phyloP scores from a whole-genome alignment of 2,329 filamentous ascomycete genomes.

The Nigrospora oryzae region DNA sequence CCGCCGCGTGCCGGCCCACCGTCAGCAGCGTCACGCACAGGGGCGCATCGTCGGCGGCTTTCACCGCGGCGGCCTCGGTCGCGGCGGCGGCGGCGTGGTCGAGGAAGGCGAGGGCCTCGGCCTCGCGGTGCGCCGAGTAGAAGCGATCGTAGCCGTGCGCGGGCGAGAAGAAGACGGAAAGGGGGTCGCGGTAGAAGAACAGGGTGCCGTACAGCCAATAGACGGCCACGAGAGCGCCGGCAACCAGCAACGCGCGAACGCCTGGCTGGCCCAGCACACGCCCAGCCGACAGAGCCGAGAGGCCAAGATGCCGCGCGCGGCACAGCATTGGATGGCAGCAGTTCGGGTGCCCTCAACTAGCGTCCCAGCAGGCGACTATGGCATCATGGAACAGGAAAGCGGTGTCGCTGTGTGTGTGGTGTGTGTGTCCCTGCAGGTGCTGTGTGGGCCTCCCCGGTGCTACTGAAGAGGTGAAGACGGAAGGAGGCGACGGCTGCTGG shows the following conservation, averaged over 20 bases:
- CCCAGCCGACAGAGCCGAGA: too few relatives aligned
- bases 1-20: conserved; percentile 14
- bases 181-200: conserved; percentile 21
- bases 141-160: conserved; percentile 19
- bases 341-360: too few relatives aligned
- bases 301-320: too few relatives aligned
- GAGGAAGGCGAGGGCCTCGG: conserved; percentile 17
- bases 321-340: too few relatives aligned
- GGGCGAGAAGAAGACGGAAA: conserved; percentile 22
- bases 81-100: conserved; percentile 8
- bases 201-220: conserved; percentile 19
- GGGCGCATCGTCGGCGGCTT: conserved; percentile 11
- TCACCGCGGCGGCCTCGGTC: conserved; percentile 11
- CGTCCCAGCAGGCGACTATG: too few relatives aligned
- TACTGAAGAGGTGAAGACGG: too few relatives aligned
- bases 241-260: conserved; percentile 14
- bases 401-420: too few relatives aligned
- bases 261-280: conserved; percentile 11
- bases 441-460: too few relatives aligned
- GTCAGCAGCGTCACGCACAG: conserved; percentile 21
- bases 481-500: too few relatives aligned
- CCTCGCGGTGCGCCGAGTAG: conserved; percentile 18
- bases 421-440: too few relatives aligned
- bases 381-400: too few relatives aligned
- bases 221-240: conserved; percentile 12